These are phyloP conservation scores for Lachnellula suecica DNA, from an alignment of 2,329 filamentous ascomycete species.

Conservation along the genomic window DNA sequence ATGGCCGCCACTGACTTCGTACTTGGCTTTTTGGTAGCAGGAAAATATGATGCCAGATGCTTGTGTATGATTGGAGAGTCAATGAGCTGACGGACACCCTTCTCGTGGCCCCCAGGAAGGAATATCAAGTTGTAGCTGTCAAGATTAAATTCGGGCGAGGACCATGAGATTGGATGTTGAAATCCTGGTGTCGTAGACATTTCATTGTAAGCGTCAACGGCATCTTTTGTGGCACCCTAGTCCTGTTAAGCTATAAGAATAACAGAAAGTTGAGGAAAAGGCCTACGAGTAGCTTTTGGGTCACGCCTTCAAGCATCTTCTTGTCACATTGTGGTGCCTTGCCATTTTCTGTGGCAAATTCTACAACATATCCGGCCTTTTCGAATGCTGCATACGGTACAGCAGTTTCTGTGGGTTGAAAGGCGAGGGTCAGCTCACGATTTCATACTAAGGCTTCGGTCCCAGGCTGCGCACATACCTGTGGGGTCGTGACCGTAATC, in stretches of 20 bases:
- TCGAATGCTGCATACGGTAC: slow-evolving; percentile 49
- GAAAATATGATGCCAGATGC: slow-evolving; percentile 47
- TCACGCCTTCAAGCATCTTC: slow-evolving; percentile 48
- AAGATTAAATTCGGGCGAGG: slow-evolving; percentile 42
- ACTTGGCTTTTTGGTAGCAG: slow-evolving; percentile 43
- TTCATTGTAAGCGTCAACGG: slow-evolving; percentile 40
- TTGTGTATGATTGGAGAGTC: slow-evolving; percentile 45
- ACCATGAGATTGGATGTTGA: slow-evolving; percentile 45
- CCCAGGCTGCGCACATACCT: slow-evolving; percentile 33
- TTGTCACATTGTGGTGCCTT: slow-evolving; percentile 47
- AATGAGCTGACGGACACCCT: slow-evolving; percentile 49
- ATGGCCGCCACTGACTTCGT: slow-evolving; percentile 47
- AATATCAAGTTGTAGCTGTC: slow-evolving; percentile 47
- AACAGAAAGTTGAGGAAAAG: slow-evolving; percentile 32
- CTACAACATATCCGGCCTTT: slow-evolving; percentile 45
- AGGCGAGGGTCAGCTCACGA: too few species aligned
- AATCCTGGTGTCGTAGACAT: slow-evolving; percentile 44
- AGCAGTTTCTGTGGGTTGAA: slow-evolving; percentile 51
- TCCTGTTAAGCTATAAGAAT: slow-evolving; percentile 54
- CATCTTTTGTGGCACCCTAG: slow-evolving; percentile 45
- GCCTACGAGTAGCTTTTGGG: slow-evolving; percentile 48
- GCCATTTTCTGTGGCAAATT: slow-evolving; percentile 51
- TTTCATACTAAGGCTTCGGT: too few species aligned
- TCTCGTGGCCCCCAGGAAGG: slow-evolving; percentile 53
- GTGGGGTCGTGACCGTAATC: slow-evolving; percentile 57